Evolutionary conservation across 148 eudicot genomes (phyloP).

Genomic region (Camellia sinensis): DNA sequence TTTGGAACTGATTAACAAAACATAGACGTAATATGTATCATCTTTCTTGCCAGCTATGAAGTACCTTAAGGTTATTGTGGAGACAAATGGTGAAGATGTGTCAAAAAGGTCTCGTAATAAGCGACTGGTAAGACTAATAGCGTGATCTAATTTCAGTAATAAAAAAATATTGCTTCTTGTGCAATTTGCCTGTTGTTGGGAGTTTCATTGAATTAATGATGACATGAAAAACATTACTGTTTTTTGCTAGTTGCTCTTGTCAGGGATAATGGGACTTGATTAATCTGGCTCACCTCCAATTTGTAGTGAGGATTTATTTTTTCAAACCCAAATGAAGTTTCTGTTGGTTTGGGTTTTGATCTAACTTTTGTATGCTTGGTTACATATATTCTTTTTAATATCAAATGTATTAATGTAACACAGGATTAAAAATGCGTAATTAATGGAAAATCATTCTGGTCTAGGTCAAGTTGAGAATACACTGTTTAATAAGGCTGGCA

Average conservation of each 20-base stretch:
- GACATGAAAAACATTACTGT: neutral
- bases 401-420: neutral
- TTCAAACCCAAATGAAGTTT: neutral
- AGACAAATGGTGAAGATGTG: conserved; percentile 25
- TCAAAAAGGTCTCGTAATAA: conserved; percentile 32
- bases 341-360: neutral
- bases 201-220: conserved; percentile 1
- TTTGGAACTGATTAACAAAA: neutral
- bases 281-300: neutral
- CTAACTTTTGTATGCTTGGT: neutral
- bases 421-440: neutral
- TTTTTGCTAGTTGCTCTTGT: neutral
- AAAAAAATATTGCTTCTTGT: too few species aligned
- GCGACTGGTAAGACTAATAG: conserved; percentile 31
- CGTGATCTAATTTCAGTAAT: neutral
- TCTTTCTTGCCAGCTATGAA: conserved; percentile 31
- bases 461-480: neutral
- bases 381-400: neutral
- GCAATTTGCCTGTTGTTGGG: neutral
- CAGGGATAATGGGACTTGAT: neutral
- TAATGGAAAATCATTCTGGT: neutral
- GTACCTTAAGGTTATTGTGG: conserved; percentile 34
- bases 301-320: neutral
- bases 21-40: neutral
- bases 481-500: neutral